Conservation (phyloP, 1,284 basidiomycete genomes). For the Vanrija sp. region DNA sequence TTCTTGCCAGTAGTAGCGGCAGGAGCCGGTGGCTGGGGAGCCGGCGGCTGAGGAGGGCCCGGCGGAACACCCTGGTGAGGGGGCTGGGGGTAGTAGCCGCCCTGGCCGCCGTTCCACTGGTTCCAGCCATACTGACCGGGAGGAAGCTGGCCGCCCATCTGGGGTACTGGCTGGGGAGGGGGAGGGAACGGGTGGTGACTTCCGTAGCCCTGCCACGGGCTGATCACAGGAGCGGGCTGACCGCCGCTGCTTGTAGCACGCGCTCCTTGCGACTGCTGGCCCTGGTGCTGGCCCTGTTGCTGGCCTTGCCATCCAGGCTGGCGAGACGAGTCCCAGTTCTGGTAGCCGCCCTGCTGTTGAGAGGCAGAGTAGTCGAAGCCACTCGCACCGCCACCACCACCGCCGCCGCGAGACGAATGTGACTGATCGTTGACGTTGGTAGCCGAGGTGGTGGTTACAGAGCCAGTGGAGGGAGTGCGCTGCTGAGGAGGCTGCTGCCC, state of each 20-base stretch:
- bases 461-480: constrained; percentile 10
- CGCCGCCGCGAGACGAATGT: neutral
- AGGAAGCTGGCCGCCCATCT: constrained; percentile 20
- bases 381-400: neutral
- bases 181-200: constrained; percentile 28
- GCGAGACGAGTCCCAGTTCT: constrained; percentile 13
- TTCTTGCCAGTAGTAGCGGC: constrained; percentile 16
- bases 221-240: constrained; percentile 7
- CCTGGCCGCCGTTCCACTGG: constrained; percentile 22
- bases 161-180: constrained; percentile 26
- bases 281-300: constrained; percentile 8
- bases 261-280: constrained; percentile 7
- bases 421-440: constrained; percentile 2
- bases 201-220: constrained; percentile 27
- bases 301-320: neutral
- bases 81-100: constrained; percentile 23
- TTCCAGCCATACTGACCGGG: constrained; percentile 27
- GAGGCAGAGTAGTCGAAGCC: constrained; percentile 11
- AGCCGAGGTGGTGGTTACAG: constrained; percentile 6
- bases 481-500: constrained; percentile 6
- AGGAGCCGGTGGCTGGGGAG: neutral
- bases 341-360: constrained; percentile 9
- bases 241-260: constrained; percentile 14
- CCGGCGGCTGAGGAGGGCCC: neutral
- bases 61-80: constrained; percentile 7